Percentiles rank a stretch among this genome's conserved stretches.
These are phyloP conservation scores for Buxus sempervirens DNA, from an alignment of 164 flowering plant genomes.

Conservation along the genomic window DNA sequence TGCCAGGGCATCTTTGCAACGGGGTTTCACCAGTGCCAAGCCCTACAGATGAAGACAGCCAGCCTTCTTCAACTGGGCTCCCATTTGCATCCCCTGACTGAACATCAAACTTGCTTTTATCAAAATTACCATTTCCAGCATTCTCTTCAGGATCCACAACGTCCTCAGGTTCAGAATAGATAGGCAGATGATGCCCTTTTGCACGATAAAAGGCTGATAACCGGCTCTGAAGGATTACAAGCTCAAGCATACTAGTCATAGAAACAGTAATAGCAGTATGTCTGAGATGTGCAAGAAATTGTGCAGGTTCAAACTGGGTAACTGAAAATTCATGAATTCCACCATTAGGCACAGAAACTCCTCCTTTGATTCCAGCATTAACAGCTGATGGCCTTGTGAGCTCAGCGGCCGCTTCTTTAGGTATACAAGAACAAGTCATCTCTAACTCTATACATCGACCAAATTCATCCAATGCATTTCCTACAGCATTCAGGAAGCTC, in stretches of 20 bases:
- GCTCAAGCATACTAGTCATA: conserved; percentile 37
- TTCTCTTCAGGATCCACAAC: conserved; percentile 28
- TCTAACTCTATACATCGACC: conserved; percentile 45
- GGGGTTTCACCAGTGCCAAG: conserved; percentile 10
- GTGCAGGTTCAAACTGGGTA: conserved; percentile 37
- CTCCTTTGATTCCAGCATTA: conserved; percentile 26
- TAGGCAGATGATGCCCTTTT: conserved; percentile 47
- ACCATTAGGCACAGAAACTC: conserved; percentile 27
- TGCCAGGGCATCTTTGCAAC: conserved; percentile 13
- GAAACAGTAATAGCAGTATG: conserved; percentile 36
- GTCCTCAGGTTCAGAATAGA: conserved; percentile 31
- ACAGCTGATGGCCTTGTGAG: conserved; percentile 28
- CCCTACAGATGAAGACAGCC: conserved; percentile 26
- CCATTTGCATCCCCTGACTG: conserved; percentile 4
- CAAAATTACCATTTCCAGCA: conserved; percentile 3
- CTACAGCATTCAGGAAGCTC: conserved; percentile 48
- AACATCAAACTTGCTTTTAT: conserved; percentile 11
- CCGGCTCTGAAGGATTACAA: conserved; percentile 30
- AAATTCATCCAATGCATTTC: conserved; percentile 48
- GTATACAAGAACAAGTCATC: conserved; percentile 52
- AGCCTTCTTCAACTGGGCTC: conserved; percentile 34
- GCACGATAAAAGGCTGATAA: conserved; percentile 48
- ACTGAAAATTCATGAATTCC: conserved; percentile 25
- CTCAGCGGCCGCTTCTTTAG: conserved; percentile 14
- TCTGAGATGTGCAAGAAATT: conserved; percentile 34